phyloP scores from a whole-genome alignment of 352 stramenopile genomes.

The Phytopythium sindhum region DNA sequence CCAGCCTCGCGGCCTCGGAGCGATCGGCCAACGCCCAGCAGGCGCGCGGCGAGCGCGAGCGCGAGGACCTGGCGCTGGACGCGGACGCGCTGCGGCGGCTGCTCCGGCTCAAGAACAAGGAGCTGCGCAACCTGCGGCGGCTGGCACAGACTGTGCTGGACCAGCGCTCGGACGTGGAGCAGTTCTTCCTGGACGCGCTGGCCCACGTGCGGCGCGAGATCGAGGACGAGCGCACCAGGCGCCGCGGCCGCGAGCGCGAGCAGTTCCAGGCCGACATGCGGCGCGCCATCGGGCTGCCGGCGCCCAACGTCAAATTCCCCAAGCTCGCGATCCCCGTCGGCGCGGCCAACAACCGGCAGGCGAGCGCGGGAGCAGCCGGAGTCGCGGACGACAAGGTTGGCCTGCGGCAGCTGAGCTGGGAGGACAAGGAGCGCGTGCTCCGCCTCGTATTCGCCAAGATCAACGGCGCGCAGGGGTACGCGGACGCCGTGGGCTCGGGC shows the following conservation, averaged over 20 bases:
- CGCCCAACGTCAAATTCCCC: slow-evolving; percentile 39
- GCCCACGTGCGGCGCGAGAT: slow-evolving; percentile 85
- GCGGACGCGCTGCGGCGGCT: slow-evolving; percentile 81
- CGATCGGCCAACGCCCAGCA: slow-evolving; percentile 53
- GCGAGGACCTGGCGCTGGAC: slow-evolving; percentile 87
- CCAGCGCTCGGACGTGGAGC: slow-evolving; percentile 88
- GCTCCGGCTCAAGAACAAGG: slow-evolving; percentile 91
- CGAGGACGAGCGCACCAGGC: slow-evolving; percentile 40
- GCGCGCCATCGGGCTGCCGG: slow-evolving; percentile 26
- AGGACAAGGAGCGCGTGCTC: slow-evolving; percentile 90
- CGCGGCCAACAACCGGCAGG: slow-evolving; percentile 36
- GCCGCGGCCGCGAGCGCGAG: slow-evolving; percentile 46
- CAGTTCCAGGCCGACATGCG: slow-evolving; percentile 55
- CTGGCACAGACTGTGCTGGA: slow-evolving; percentile 90
- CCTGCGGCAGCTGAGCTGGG: slow-evolving; percentile 83
- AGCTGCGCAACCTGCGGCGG: slow-evolving; percentile 86
- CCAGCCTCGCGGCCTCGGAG: slow-evolving; percentile 63
- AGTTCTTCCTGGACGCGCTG: slow-evolving; percentile 93
- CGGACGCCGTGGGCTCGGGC: slow-evolving; percentile 12
- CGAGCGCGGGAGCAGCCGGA: background rate
- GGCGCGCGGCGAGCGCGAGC: slow-evolving; percentile 46
- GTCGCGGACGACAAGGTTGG: slow-evolving; percentile 61
- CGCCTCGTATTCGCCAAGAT: slow-evolving; percentile 94
- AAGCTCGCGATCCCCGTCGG: slow-evolving; percentile 26
- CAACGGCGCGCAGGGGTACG: slow-evolving; percentile 75